Evolutionary conservation across 768 basidiomycete species (phyloP), one percentile per base, ranked within the genome.

Genomic region (Leucogyrophana mollusca): DNA sequence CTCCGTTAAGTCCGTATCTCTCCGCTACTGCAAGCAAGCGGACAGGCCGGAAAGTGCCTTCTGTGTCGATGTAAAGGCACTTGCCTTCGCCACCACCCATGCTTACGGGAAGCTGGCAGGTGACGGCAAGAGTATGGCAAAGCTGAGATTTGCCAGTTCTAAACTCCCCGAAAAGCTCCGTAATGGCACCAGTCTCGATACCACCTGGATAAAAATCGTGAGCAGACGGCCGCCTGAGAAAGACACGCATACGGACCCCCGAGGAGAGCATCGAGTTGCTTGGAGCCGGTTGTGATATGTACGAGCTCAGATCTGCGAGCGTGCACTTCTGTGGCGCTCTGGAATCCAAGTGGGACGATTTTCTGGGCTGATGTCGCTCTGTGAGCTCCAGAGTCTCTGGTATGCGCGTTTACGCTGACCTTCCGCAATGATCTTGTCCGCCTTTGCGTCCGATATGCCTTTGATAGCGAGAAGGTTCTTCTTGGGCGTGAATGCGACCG

Each of bases 21-120:
- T 96, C 94, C 3, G 96, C 95, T 9, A 94, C 91, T 1, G 95
- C 93, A 30, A 98, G 78, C 36, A 98, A 75, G 44, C 96, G 88
- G 34, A 90, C 90, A 17, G 96, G 96, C 56, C 96, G 93, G 75
- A 99, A 99, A 8, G 96, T 99, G 21, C 95, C 95, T 61, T 99
- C 96, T 0, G 96, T 98, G 65, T 99, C 96, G 68, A 99, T 97
- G 67, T 96, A 99, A 36, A 99, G 73, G 61, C 95, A 97, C 70
- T 99, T 99, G 32, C 96, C 96, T 69, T 99, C 96, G 10, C 96
- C 96, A 13, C 96, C 96, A 16, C 96, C 95, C 94, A 98, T 97
- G 58, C 82, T 87, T 34, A 94, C 87, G 2, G 96, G 96, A 11
- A 98, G 79, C 71, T 98, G 95, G 61, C 96, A 99, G 4, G 96